Evolutionary conservation across 164 flowering plant genomes (phyloP), one percentile per base, ranked within the genome.

Genomic region (Malania oleifera): DNA sequence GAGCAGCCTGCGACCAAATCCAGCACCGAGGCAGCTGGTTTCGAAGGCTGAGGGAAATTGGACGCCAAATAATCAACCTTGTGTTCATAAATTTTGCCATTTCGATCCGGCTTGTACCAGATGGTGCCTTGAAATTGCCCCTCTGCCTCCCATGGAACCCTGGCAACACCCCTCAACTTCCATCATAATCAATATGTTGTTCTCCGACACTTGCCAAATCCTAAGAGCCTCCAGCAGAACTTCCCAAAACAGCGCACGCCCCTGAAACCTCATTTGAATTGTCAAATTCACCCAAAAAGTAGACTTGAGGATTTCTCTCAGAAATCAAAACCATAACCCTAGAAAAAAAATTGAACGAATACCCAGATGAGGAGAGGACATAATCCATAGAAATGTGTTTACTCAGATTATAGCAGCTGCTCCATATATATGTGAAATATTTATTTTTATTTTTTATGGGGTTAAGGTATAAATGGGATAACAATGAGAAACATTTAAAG

Each of bases 91-190:
- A 92, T 89, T 64, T 87, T 92, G 27, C 96, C 98, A 35, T 77
- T 77, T 57, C 87, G 66, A 37, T 92, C 96, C 62, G 89, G 55
- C 60, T 92, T 92, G 65, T 92, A 92, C 43, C 82, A 69, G 0
- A 96, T 89, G 0, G 95, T 86, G n/a, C 95, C 98, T 63, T 89
- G 89, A 61, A 92, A 92, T 60, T 85, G 70, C 8, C 91, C 93
- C 41, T 70, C 75, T 0, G 88, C 84, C 67, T 92, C 98, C 98
- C 98, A 92, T 7, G 96, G 98, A 28, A 89, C 95, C 54, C 96
- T 71, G 15, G 96, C 93, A n/a, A 84, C 74, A 12, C 93, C 95
- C 62, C 63, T 78, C 57, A 89, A 66, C 57, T 82, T 89, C 98
- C 98, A 92, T 59, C 96, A n/a, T 75, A 39, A 92, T 80, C 68